Conservation (phyloP, 495 filamentous ascomycete species). For the Lindgomyces ingoldianus region DNA sequence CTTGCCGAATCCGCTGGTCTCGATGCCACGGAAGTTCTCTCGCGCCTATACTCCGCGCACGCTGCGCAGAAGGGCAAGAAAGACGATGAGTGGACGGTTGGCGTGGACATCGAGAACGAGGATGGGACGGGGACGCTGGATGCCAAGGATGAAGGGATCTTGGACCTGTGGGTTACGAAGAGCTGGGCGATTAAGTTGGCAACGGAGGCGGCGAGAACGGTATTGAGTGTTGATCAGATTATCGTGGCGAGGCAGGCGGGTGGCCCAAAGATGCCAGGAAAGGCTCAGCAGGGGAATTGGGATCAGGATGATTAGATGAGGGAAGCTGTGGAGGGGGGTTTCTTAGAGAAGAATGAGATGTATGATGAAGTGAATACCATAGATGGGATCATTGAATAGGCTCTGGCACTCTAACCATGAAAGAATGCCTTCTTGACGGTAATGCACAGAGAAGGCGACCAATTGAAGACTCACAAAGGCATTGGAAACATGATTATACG, state of each 20-base stretch:
- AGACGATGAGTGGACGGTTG: slow-evolving; percentile 67
- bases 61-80: slow-evolving; percentile 59
- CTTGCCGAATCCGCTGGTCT: slow-evolving; percentile 92
- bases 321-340: too few species aligned
- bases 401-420: background rate
- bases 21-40: slow-evolving; percentile 93
- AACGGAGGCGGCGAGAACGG: slow-evolving; percentile 89
- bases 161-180: slow-evolving; percentile 90
- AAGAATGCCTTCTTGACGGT: background rate
- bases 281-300: slow-evolving; percentile 85
- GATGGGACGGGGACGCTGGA: slow-evolving; percentile 80
- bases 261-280: slow-evolving; percentile 92
- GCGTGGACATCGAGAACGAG: slow-evolving; percentile 90
- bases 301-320: slow-evolving; percentile 76
- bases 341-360: background rate
- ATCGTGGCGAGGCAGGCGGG: slow-evolving; percentile 97
- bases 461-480: too few species aligned
- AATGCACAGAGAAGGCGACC: too few species aligned
- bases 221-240: slow-evolving; percentile 97
- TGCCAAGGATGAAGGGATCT: slow-evolving; percentile 83
- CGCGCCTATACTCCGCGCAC: slow-evolving; percentile 88
- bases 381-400: background rate
- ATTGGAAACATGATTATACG: too few species aligned
- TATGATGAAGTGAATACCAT: slow-evolving; percentile 8
- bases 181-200: slow-evolving; percentile 95